Evolutionary conservation across 2,329 filamentous ascomycete genomes (phyloP), one percentile per base, ranked within the genome.

Genomic region (Apiospora arundinis): DNA sequence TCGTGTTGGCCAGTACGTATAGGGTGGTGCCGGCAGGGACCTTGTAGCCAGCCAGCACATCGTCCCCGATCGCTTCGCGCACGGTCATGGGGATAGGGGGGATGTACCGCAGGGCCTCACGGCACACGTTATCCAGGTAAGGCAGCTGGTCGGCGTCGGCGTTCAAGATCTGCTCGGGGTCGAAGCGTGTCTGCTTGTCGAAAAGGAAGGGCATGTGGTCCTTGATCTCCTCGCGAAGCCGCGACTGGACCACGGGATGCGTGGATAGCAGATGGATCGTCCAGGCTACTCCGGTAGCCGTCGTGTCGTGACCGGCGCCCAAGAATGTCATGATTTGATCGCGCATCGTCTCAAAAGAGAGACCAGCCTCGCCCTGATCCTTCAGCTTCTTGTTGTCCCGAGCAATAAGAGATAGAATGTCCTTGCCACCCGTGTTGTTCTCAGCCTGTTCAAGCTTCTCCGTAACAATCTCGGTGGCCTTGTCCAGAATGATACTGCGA

Each of bases 71-170:
- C 0, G 82, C 80, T 72, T 85, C 78, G 9, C 84, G 81, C n/a
- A 85, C 83, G 2, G 82, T 83, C 79, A 84, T 82, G 32, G 83
- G 83, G 63, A 85, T 85, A 4, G 84, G 83, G 1, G 83, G 83
- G 71, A 85, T 85, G 77, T 80, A 82, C 56, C 84, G 83, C 6
- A 86, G 79, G 0, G 82, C 82, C 75, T 86, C 85, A 69, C 82
- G 82, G 78, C 83, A 85, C 49, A 86, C 81, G 69, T 84, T 85
- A 73, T 85, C 82, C 6, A 86, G 77, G 74, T 82, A 86, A 0
- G 83, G 83, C 2, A 86, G 77, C 66, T 78, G 75, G 73, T 85
- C 81, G 0, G 80, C 78, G 69, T 85, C 82, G 0, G 80, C 79
- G 4, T 77, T 75, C 18, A 75, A 77, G 56, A 81, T 73, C 18